Evolutionary conservation across 192 early-diverging fungal genomes (phyloP).

Genomic region (Pilaira anomala): DNA sequence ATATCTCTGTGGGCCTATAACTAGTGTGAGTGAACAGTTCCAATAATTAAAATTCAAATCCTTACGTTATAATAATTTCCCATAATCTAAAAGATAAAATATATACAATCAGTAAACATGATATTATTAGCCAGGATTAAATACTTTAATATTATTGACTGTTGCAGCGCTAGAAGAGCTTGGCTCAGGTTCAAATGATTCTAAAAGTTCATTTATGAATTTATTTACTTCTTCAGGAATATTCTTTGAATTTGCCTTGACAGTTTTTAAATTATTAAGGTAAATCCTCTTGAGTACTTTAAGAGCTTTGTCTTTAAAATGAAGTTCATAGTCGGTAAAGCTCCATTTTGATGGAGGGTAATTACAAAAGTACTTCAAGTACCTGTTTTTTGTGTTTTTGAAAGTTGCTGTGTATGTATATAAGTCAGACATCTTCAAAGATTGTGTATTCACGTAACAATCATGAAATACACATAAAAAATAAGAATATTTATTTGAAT

Average conservation of each 20-base stretch:
- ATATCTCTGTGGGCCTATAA: slow-evolving; percentile 1
- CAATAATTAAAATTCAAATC: slow-evolving; percentile 5
- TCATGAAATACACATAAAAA: no score
- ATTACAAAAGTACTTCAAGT: no score
- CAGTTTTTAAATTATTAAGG: background rate
- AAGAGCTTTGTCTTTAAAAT: no score
- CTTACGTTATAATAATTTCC: slow-evolving; percentile 7
- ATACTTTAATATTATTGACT: slow-evolving; percentile 1
- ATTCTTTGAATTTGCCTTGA: background rate
- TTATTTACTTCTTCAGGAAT: background rate
- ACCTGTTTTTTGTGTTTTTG: no score
- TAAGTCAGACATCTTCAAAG: no score
- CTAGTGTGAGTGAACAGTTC: slow-evolving; percentile 2
- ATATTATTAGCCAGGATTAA: slow-evolving; percentile 1
- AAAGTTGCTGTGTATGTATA: no score
- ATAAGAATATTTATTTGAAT: no score
- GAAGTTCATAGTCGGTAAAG: no score
- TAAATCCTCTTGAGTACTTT: slow-evolving; percentile 2
- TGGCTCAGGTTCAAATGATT: background rate
- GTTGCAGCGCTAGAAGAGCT: background rate
- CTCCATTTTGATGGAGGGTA: no score
- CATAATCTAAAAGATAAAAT: slow-evolving; percentile 4
- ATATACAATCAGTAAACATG: slow-evolving; percentile 4
- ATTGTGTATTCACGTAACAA: no score
- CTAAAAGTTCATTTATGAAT: background rate